Conservation (phyloP, 2,329 filamentous ascomycete species). For the Volutella citrinella region DNA sequence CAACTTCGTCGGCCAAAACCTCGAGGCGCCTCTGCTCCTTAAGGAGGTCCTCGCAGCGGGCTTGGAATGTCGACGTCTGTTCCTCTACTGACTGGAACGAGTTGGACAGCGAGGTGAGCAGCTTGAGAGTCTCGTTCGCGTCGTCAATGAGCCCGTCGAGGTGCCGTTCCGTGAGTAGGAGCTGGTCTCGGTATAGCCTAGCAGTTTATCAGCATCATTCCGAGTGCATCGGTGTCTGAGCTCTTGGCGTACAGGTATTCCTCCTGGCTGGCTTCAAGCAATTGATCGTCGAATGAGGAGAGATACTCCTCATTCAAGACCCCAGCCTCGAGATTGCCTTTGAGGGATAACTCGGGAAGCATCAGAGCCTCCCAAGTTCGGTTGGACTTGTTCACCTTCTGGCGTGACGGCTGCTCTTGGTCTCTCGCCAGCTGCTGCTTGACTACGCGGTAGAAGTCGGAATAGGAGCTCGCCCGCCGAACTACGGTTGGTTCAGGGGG, state of each 20-base stretch:
- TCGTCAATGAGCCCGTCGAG: conserved; percentile 75
- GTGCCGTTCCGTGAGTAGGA: conserved; percentile 77
- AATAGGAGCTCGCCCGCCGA: conserved; percentile 70
- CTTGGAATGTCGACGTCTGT: conserved; percentile 90
- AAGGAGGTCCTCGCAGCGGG: conserved; percentile 85
- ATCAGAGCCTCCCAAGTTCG: conserved; percentile 51
- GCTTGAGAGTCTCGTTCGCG: conserved; percentile 70
- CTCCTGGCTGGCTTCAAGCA: conserved; percentile 80
- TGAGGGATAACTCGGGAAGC: conserved; percentile 22
- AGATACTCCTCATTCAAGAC: conserved; percentile 18
- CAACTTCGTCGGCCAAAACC: conserved; percentile 77
- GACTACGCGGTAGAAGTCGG: conserved; percentile 68
- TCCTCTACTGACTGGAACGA: conserved; percentile 85
- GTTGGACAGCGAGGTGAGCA: conserved; percentile 75
- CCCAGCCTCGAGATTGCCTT: conserved; percentile 13
- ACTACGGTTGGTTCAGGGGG: conserved; percentile 65
- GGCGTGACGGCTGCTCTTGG: conserved; percentile 36
- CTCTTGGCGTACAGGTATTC: conserved; percentile 68
- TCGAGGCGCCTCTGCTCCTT: conserved; percentile 77
- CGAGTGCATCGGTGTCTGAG: background rate
- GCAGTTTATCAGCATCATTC: conserved; percentile 24
- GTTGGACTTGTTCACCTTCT: conserved; percentile 36
- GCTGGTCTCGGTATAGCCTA: conserved; percentile 76
- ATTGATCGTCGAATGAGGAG: conserved; percentile 53
- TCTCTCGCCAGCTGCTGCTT: conserved; percentile 56